Evolutionary conservation across 148 eudicot species (phyloP).

Genomic region (Camellia lanceoleosa): DNA sequence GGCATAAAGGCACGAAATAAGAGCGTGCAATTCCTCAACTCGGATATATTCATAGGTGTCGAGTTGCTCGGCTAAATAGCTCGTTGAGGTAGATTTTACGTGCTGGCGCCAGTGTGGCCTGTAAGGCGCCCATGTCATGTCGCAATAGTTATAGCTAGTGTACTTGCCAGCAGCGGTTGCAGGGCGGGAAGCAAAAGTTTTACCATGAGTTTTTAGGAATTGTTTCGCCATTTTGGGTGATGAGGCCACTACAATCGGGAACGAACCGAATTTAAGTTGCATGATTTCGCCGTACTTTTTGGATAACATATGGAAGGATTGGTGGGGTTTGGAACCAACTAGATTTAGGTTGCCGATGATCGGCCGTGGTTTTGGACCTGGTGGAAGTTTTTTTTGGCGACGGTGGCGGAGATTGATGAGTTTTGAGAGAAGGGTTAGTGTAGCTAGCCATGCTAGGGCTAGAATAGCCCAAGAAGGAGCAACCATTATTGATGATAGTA

Average conservation of each 20-base stretch:
- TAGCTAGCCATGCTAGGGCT: not conserved
- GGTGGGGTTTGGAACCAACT: not conserved
- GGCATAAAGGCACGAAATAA: not conserved
- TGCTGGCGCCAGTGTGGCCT: not conserved
- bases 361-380: not conserved
- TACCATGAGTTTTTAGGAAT: not conserved
- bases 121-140: not conserved
- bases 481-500: not conserved
- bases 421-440: not conserved
- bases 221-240: not conserved
- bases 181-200: not conserved
- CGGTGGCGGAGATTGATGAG: not conserved
- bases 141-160: not conserved
- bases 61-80: not conserved
- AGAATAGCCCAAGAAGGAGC: constrained; percentile 6
- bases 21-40: not conserved
- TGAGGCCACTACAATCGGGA: not conserved
- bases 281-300: not conserved
- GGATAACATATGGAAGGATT: not conserved
- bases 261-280: not conserved
- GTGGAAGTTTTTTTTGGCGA: not conserved
- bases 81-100: not conserved
- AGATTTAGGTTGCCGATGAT: constrained; percentile 9
- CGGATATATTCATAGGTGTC: not conserved
- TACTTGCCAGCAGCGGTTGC: not conserved